Base-by-base conservation (phyloP, 2,329 filamentous ascomycete species). In the Samsoniella hepiali region DNA sequence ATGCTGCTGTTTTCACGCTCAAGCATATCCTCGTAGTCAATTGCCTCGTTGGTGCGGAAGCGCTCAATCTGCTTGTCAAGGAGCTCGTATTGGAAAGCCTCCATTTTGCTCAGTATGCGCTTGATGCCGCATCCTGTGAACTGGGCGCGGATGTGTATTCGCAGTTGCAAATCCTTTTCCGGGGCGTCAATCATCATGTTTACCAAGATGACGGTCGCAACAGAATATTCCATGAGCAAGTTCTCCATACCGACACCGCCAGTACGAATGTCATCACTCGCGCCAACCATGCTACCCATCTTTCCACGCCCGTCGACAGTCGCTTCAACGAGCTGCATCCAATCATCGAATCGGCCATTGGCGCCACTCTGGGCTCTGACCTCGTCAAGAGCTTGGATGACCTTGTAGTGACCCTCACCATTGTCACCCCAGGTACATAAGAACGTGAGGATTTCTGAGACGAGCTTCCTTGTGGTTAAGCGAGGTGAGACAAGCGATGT, bases 171-270 rank as follows among this genome's bases (percentile, higher is more conserved):
- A 72, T 99, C 95, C 70, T 87, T 85, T 72, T 96, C 91, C 0
- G 93, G 90, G 3, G 93, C 91, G 76, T 98, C 95, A 66, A 99
- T 88, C 69, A 98, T 85, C 89, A 96, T 96, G 79, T 98, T 99
- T 81, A 98, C 87, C 72, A 99, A 83, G 73, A 98, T 93, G 72
- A 99, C 85, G 2, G 93, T 96, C 40, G 94, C 91, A 56, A 98
- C 91, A 45, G 93, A 94, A 73, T 99, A 99, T 83, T 99, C 95
- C 95, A 99, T 98, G 61, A 99, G 84, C 71, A 97, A 82, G 76
- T 98, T 98, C 83, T 99, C 95, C 89, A 98, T 97, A 74, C 95
- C 95, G 72, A 97, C 96, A 67, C 95, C 95, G 68, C 95, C 95
- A 71, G 91, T 97, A 69, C 95, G 90, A 64, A 97, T 89, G 79